Percentiles rank a stretch among this genome's conserved stretches.
phyloP scores from a whole-genome alignment of 345 rosid genomes.

The Populus ilicifolia region DNA sequence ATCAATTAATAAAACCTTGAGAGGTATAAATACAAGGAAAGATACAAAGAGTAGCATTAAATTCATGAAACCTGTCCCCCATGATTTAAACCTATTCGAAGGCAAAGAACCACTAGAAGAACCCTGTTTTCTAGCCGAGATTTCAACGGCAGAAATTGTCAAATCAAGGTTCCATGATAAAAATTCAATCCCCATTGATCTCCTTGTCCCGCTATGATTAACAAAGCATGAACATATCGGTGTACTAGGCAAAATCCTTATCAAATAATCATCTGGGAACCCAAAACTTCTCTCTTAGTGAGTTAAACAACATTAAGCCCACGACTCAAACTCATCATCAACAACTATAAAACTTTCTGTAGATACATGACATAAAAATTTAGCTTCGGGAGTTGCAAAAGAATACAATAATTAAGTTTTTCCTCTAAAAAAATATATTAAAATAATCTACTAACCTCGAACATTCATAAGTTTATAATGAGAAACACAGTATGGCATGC shows the following conservation, averaged over 20 bases:
- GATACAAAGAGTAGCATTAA: slow-evolving; percentile 65
- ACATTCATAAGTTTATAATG: no score
- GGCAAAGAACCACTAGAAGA: slow-evolving; percentile 54
- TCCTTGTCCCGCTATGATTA: slow-evolving; percentile 71
- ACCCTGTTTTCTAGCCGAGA: slow-evolving; percentile 43
- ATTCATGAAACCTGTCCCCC: slow-evolving; percentile 64
- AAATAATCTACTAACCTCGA: no score
- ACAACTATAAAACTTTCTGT: slow-evolving; percentile 21
- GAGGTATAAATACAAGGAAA: slow-evolving; percentile 43
- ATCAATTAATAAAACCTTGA: no score
- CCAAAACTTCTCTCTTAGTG: slow-evolving; percentile 72
- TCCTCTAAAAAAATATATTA: no score
- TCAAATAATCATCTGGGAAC: slow-evolving; percentile 72
- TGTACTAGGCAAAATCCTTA: slow-evolving; percentile 66
- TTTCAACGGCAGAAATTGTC: slow-evolving; percentile 74
- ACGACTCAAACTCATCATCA: slow-evolving; percentile 77
- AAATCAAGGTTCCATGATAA: slow-evolving; percentile 62
- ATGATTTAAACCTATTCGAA: slow-evolving; percentile 64
- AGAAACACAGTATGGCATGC: no score
- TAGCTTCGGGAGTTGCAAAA: no score
- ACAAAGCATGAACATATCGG: slow-evolving; percentile 54
- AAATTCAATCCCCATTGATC: slow-evolving; percentile 91
- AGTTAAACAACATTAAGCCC: slow-evolving; percentile 71
- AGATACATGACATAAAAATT: no score
- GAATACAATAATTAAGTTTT: no score